A percentile compares a stretch with the other conserved stretches of the same genome.
Evolutionary conservation across 306 rosid species (phyloP).

Genomic region (Bauhinia variegata): DNA sequence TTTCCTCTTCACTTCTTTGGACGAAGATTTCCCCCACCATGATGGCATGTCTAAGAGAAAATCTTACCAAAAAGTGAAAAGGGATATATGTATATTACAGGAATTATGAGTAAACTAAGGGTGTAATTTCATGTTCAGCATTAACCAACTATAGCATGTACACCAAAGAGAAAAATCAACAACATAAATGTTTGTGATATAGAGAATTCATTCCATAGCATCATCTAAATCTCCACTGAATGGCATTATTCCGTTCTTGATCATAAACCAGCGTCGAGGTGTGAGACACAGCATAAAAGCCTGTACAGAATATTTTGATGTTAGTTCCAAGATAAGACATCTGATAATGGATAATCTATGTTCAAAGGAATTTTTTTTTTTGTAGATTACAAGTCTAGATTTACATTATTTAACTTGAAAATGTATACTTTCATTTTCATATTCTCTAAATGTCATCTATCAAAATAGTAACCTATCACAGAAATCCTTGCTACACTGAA

Average conservation of each 20-base stretch:
- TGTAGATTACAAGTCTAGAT: no score
- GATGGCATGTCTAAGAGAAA: constrained; percentile 57
- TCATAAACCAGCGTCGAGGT: constrained; percentile 31
- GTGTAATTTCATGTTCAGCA: no score
- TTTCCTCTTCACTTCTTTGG: constrained; percentile 79
- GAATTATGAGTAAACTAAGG: constrained; percentile 22
- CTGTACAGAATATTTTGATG: constrained; percentile 45
- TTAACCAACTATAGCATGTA: constrained; percentile 33
- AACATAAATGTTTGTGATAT: constrained; percentile 30
- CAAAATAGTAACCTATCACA: background rate
- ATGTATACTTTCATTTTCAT: no score
- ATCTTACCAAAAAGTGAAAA: constrained; percentile 23
- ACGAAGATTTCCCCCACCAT: constrained; percentile 89
- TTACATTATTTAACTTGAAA: no score
- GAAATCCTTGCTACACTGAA: no score
- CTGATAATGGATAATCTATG: constrained; percentile 4
- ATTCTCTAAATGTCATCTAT: no score
- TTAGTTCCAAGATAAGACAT: constrained; percentile 39
- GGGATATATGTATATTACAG: background rate
- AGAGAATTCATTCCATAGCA: constrained; percentile 26
- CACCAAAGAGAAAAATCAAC: constrained; percentile 32
- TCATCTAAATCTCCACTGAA: constrained; percentile 25
- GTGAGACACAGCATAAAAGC: constrained; percentile 24
- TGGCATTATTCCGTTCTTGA: constrained; percentile 12
- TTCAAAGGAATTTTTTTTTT: background rate